phyloP scores from a whole-genome alignment of 2,329 filamentous ascomycete species.

The Penicillium thymicola region DNA sequence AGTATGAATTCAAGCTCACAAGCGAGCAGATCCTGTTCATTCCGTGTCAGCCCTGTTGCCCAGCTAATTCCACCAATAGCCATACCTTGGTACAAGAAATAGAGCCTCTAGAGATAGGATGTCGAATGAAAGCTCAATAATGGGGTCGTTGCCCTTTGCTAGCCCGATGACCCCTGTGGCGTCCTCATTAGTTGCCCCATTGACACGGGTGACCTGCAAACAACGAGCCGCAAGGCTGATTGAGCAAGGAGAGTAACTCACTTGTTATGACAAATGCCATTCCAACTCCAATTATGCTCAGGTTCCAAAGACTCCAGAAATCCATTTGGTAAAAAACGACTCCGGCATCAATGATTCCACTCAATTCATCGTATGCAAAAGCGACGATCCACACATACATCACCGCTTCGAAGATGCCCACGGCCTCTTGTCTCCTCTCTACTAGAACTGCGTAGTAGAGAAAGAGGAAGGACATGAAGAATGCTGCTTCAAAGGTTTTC shows the following conservation, averaged over 20 bases:
- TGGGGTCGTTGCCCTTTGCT: slow-evolving; percentile 54
- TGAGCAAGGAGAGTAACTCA: slow-evolving; percentile 46
- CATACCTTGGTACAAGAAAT: slow-evolving; percentile 73
- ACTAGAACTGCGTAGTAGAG: slow-evolving; percentile 87
- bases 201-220: background rate
- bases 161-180: slow-evolving; percentile 64
- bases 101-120: slow-evolving; percentile 85
- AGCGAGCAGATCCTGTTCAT: slow-evolving; percentile 71
- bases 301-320: slow-evolving; percentile 73
- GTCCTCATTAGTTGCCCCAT: slow-evolving; percentile 5
- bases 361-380: slow-evolving; percentile 83
- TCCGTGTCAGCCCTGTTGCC: slow-evolving; percentile 18
- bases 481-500: slow-evolving; percentile 78
- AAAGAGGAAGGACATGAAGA: slow-evolving; percentile 71
- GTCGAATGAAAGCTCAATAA: slow-evolving; percentile 81
- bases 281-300: slow-evolving; percentile 71
- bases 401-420: slow-evolving; percentile 67
- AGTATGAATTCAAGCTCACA: slow-evolving; percentile 82
- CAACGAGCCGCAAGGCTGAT: slow-evolving; percentile 24
- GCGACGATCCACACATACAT: slow-evolving; percentile 84
- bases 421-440: slow-evolving; percentile 62
- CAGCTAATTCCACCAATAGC: slow-evolving; percentile 1
- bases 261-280: slow-evolving; percentile 67
- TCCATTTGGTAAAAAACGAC: slow-evolving; percentile 81
- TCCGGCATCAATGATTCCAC: slow-evolving; percentile 81